Evolutionary conservation across 306 rosid genomes (phyloP), one percentile per base, ranked within the genome.

Genomic region (Fagus sylvatica): DNA sequence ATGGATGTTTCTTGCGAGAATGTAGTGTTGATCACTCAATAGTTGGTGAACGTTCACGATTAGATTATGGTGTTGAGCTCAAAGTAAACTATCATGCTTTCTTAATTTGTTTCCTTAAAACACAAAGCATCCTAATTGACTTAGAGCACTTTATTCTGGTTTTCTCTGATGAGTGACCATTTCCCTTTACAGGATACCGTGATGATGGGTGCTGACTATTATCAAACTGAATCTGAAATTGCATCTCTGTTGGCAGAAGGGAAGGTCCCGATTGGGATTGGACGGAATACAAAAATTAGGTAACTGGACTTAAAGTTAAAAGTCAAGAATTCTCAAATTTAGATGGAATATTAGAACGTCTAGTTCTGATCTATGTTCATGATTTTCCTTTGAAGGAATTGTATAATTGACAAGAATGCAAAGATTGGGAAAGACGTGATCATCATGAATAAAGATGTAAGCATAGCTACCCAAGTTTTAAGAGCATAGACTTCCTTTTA

Each of bases 181-280:
- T 43, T 61, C 19, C 19, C 49, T 75, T 69, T 74, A 19, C 81
- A 94, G 98, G 93, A 89, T 82, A 80, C 98, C 7, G 69, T 94
- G 62, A 92, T 94, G 98, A 87, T 94, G 97, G 98, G 98, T 77
- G 98, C 98, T 51, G 95, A 92, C 87, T 34, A 53, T 62, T 94
- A 94, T 88, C 97, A 94, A 92, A 94, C 98, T 33, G 97, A 94
- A 85, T 56, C 95, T 12, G 98, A 94, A 89, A 94, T 94, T 36
- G 95, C 93, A 66, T 84, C 90, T 72, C 86, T 89, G 41, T 75
- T 92, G 49, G 97, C 95, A 9, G 90, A 88, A 39, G 90, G 93
- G 40, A 89, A 89, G 83, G 93, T 94, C 56, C 98, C 98, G 3
- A 85, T 94, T 19, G 97, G 98, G 41, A 82, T 94, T 42, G 98